Evolutionary conservation across 805 yeast species (phyloP), one percentile per base, ranked within the genome.

Genomic region (Kluyveromyces nonfermentans): DNA sequence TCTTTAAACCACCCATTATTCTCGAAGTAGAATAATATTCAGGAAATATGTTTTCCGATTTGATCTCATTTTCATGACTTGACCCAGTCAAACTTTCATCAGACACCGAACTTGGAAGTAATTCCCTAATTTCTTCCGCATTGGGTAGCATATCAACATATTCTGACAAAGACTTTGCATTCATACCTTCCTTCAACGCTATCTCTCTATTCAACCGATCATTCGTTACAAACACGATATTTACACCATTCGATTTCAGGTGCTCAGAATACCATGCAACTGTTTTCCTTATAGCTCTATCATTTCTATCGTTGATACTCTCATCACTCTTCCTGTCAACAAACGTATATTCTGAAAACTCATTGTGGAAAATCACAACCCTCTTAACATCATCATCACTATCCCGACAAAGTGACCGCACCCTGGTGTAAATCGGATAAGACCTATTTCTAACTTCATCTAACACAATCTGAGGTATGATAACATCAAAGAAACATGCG

Each of bases 401-500:
- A 34, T 69, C 72, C 53, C 85, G 82, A 25, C 85, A 79, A 16
- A 93, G 67, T 2, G 84, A 75, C 55, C 97, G 74, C 39, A 90
- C 64, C 59, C 98, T 74, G 55, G 85, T 79, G 61, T 89, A 93
- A 16, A 90, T 80, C 4, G 98, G 96, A 56, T 80, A 77, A 41
- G 95, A 85, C 56, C 82, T 73, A 59, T 87, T 87, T 50, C 86
- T 77, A 8, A 90, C 96, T 63, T 93, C 97, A 53, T 94, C 97
- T 31, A 93, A 69, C 2, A 87, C 97, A 6, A 95, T 84, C 61
- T 93, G 98, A 1, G 97, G 96, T n/a, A 93, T 69, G 45, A 93
- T 82, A 15, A 89, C 96, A 64, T 93, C 97, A 56, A 74, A 82
- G 57, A 93, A 85, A 43, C 85, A 82, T 25, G 75, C 72, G 17